Evolutionary conservation across 2,329 filamentous ascomycete genomes (phyloP).

Genomic region (Aspergillus ruber): DNA sequence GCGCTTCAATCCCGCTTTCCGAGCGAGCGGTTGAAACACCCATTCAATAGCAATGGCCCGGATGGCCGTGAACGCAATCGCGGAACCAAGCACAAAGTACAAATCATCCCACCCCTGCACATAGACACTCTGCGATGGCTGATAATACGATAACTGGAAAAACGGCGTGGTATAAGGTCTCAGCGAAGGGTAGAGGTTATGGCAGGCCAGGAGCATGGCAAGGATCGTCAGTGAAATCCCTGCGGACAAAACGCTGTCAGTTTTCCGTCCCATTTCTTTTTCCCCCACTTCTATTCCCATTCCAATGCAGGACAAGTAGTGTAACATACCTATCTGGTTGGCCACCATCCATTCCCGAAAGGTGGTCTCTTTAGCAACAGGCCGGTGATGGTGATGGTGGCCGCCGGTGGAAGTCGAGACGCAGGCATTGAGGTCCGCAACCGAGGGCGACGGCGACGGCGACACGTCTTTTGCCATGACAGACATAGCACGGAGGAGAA

Average conservation of each 20-base stretch:
- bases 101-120: constrained; percentile 72
- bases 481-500: no score
- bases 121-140: constrained; percentile 62
- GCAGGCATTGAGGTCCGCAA: constrained; percentile 36
- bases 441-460: constrained; percentile 21
- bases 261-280: background rate
- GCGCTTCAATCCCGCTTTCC: constrained; percentile 64
- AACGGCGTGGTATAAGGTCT: constrained; percentile 77
- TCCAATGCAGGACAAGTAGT: background rate
- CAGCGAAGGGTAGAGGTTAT: constrained; percentile 74
- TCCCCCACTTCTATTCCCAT: background rate
- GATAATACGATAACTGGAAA: constrained; percentile 79
- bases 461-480: constrained; percentile 31
- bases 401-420: constrained; percentile 26
- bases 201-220: constrained; percentile 72
- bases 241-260: constrained; percentile 27
- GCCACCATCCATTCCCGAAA: constrained; percentile 60
- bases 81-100: constrained; percentile 68
- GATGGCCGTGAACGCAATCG: constrained; percentile 79
- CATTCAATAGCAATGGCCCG: constrained; percentile 84
- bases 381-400: constrained; percentile 16
- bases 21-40: constrained; percentile 70
- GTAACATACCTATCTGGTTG: constrained; percentile 67
- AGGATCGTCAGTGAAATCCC: constrained; percentile 82
- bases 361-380: constrained; percentile 31